Evolutionary conservation across 164 flowering plant species (phyloP).

Genomic region (Pachysandra terminalis): DNA sequence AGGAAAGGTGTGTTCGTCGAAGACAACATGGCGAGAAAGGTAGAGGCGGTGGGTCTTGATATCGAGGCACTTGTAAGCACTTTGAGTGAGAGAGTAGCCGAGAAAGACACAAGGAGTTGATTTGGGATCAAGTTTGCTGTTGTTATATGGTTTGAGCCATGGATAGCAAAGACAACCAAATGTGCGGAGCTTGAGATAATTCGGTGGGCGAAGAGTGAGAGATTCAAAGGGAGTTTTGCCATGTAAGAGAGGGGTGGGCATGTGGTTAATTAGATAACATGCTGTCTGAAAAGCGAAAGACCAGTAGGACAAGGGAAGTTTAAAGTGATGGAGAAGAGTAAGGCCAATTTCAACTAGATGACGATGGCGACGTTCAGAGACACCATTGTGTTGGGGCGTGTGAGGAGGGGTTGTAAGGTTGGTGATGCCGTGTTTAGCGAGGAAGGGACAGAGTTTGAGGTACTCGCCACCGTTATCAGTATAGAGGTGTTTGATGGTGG

Average conservation of each 20-base stretch:
- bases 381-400: too few species aligned
- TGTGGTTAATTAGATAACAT: too few species aligned
- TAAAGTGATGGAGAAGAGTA: too few species aligned
- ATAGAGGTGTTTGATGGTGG: too few species aligned
- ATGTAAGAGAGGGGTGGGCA: too few species aligned
- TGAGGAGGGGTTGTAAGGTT: too few species aligned
- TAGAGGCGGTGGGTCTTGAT: background rate
- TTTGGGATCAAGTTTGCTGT: too few species aligned
- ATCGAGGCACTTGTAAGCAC: constrained; percentile 4
- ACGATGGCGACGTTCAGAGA: too few species aligned
- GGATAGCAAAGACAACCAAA: background rate
- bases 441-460: too few species aligned
- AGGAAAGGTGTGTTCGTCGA: background rate
- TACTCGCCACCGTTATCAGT: background rate
- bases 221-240: too few species aligned
- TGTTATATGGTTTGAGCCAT: background rate
- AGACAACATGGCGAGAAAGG: constrained; percentile 7
- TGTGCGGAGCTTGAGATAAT: background rate
- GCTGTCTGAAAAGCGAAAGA: background rate
- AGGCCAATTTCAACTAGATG: too few species aligned
- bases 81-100: background rate
- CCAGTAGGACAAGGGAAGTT: background rate
- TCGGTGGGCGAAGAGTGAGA: background rate
- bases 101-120: background rate
- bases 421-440: too few species aligned